Evolutionary conservation across 345 rosid genomes (phyloP), one percentile per base, ranked within the genome.

Genomic region (Trapa bicornis): DNA sequence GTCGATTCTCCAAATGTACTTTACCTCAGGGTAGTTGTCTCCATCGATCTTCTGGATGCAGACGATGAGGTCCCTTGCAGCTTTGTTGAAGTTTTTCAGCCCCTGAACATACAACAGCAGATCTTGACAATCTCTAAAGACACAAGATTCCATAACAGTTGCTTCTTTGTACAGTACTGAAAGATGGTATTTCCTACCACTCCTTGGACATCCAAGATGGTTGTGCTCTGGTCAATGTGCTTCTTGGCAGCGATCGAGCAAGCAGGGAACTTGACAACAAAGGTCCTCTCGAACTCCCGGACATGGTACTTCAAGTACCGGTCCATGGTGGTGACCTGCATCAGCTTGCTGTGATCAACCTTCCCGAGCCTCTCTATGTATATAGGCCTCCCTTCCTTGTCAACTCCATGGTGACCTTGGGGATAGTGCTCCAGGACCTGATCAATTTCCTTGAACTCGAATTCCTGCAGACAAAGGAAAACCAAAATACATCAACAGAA

Each of bases 141-240:
- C 48, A 45, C 43, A 41, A 41, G 43, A 45, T 45, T 45, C 48
- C 48, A 5, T 7, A 45, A 45, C 7, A 45, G 48, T 7, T 45
- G 11, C 11, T 11, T 45, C 48, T 3, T 3, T 7, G 8, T 7
- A 45, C 48, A 45, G 48, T 7, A 42, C 8, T 42, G 45, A 41
- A 41, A 41, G 4, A 41, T 45, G 48, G 29, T 22, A 22, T 11
- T 45, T 13, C 83, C 77, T 63, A 80, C 83, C 83, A 75, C 80
- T 74, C 61, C 14, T 29, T 54, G 61, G 14, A 67, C 61, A 54
- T 54, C 70, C 50, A 37, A 17, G 16, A 68, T 52, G 9, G 63
- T 68, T 37, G 47, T 68, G 33, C 43, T 53, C 33, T 15, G 35
- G n/a, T 53, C 32, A 15, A 67, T n/a, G 14, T 42, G 67, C 36